A percentile compares a stretch with the other conserved stretches of the same genome.
Conservation (phyloP, 2,329 filamentous ascomycete genomes). For the Cadophora luteo-olivacea region DNA sequence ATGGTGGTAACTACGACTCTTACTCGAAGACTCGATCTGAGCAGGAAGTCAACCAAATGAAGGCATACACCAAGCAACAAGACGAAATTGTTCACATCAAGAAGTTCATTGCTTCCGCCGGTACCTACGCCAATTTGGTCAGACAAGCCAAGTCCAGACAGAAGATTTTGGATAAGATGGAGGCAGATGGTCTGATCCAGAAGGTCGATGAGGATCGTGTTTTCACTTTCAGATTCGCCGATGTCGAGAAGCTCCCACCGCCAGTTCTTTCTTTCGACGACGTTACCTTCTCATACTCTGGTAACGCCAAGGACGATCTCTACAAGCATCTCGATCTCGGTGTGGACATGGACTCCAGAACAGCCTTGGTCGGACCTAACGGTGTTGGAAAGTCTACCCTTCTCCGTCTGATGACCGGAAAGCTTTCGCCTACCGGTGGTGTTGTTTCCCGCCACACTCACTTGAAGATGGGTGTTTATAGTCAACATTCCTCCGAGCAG, state of each 20-base stretch:
- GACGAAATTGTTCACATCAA: constrained; percentile 99
- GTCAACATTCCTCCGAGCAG: constrained; percentile 97
- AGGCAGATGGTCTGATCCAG: constrained; percentile 98
- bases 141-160: constrained; percentile 98
- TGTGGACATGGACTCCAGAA: constrained; percentile 99
- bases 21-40: constrained; percentile 94
- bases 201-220: constrained; percentile 83
- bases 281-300: constrained; percentile 98
- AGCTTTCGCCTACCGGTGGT: constrained; percentile 84
- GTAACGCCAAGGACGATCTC: constrained; percentile 85
- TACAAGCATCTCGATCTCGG: constrained; percentile 97
- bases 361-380: constrained; percentile 95
- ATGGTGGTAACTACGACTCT: constrained; percentile 99
- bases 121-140: constrained; percentile 99
- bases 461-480: constrained; percentile 98
- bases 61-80: constrained; percentile 98
- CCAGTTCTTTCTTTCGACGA: constrained; percentile 96
- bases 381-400: constrained; percentile 99
- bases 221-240: constrained; percentile 98
- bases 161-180: constrained; percentile 99
- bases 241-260: constrained; percentile 98
- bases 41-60: constrained; percentile 98
- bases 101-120: constrained; percentile 99
- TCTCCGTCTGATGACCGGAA: constrained; percentile 94
- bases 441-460: constrained; percentile 92